Base-by-base conservation (phyloP, 179 eudicot genomes). In the Heliamphora pulchella region DNA sequence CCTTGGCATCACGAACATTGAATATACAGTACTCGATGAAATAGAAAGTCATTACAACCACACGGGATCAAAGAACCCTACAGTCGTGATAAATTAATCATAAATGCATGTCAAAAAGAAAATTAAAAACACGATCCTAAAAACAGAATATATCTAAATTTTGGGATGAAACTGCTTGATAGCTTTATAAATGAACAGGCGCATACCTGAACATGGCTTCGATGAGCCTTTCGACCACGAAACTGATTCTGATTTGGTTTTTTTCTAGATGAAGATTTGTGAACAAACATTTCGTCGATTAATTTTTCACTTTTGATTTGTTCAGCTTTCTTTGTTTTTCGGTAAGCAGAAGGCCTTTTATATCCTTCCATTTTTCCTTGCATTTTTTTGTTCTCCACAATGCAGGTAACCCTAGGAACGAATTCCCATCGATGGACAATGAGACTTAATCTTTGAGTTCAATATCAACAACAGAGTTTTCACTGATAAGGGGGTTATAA, bases 371-470 rank as follows among this genome's bases (percentile, higher is more conserved):
- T 72, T 50, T 48, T 72, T 50, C 59, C 59, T 8, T 20, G 4
- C 76, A 18, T 51, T 10, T 39, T 31, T 50, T 10, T 18, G 18
- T 31, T 72, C 50, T 72, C n/a, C 59, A 22, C 31, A 72, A 72
- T 72, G 76, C 17, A 72, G n/a, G 59, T 11, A 46, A 72, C 59
- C 59, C 76, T 48, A 51, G 61, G 31, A 48, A 72, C 39, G 10
- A 18, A 9, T 50, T 5, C 11, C 22, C 47, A 51, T 46, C 22
- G 13, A 70, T 70, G 53, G 22, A 17, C 18, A 70, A 70, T 46
- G 17, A 70, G 54, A 51, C 6, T 9, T 9, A 51, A 9, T 9
- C 55, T 5, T 68, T 8, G 41, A 43, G 50, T 43, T 43, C n/a
- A 68, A 43, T 68, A 68, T 11, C 20, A 43, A 68, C 72, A 13